Evolutionary conservation across 23 red algal species (phyloP), one percentile per base, ranked within the genome.

Genomic region (Agarophyton chilense): DNA sequence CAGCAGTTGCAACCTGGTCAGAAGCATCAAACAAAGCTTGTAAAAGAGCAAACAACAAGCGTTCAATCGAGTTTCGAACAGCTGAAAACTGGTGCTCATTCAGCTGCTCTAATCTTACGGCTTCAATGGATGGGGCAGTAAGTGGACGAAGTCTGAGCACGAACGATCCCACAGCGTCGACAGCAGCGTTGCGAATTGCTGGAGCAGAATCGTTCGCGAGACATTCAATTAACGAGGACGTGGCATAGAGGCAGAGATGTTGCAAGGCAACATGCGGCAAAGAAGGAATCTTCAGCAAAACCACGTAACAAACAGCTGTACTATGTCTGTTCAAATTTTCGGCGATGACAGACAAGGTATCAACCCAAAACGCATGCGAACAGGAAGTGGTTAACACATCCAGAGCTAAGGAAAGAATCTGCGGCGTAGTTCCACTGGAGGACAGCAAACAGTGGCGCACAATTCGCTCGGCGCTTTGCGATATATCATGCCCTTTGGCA

Each of bases 241-340:
- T 91, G 60, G 47, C 61, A 53, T 77, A 89, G 34, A 91, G 38
- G 25, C 77, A 61, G 19, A 91, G 41, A 49, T 91, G 88, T 53
- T 81, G 76, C 19, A 79, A 46, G 2, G 88, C 88, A 33, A 56
- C 32, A 50, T 91, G 88, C 33, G 88, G 88, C 11, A 91, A 60
- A 3, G 62, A 24, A 40, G 74, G 88, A 29, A 91, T 64, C 60
- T 91, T 91, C 9, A 41, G 39, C 2, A 91, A 60, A 12, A 72
- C 57, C 1, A 82, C 41, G 40, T 79, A 29, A 50, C 76, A 71
- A 17, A 60, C 43, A 16, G 52, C 17, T 10, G 75, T 72, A 14
- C 51, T 33, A 40, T 49, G 76, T 43, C 57, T 22, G 39, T 74
- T 74, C 22, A 91, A 32, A 55, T 64, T 81, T 29, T 81, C 76